Evolutionary conservation across 176 grass and related monocot genomes (phyloP).

Genomic region (Avena sativa): DNA sequence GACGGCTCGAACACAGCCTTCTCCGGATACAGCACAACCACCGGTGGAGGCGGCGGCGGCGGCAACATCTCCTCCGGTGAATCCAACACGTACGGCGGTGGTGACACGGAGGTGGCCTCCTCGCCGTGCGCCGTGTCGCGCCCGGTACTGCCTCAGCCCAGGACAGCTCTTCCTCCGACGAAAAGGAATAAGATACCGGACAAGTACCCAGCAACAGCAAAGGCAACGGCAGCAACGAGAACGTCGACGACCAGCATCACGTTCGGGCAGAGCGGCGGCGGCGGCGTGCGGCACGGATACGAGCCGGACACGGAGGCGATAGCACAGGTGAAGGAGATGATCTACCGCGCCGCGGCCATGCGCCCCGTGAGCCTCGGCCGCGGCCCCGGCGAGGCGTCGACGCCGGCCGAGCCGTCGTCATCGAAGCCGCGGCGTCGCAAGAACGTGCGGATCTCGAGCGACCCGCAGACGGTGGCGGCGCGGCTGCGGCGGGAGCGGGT

Average conservation of each 20-base stretch:
- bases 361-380: conserved; percentile 58
- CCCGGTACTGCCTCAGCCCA: background rate
- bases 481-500: conserved; percentile 59
- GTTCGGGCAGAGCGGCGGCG: conserved; percentile 17
- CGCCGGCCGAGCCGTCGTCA: conserved; percentile 2
- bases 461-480: conserved; percentile 80
- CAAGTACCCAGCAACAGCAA: background rate
- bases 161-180: background rate
- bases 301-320: conserved; percentile 44
- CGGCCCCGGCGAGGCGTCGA: background rate
- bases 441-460: conserved; percentile 71
- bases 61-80: conserved; percentile 64
- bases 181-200: conserved; percentile 22
- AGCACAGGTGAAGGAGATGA: conserved; percentile 75
- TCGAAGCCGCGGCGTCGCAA: conserved; percentile 50
- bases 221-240: background rate
- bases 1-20: conserved; percentile 44
- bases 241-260: conserved; percentile 29
- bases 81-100: conserved; percentile 44
- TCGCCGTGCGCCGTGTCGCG: conserved; percentile 33
- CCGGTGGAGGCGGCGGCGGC: conserved; percentile 27
- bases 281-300: background rate
- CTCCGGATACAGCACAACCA: conserved; percentile 57
- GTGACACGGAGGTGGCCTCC: conserved; percentile 52
- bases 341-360: conserved; percentile 84